Conservation (phyloP, 2,329 filamentous ascomycete genomes). For the Talaromyces sp. region DNA sequence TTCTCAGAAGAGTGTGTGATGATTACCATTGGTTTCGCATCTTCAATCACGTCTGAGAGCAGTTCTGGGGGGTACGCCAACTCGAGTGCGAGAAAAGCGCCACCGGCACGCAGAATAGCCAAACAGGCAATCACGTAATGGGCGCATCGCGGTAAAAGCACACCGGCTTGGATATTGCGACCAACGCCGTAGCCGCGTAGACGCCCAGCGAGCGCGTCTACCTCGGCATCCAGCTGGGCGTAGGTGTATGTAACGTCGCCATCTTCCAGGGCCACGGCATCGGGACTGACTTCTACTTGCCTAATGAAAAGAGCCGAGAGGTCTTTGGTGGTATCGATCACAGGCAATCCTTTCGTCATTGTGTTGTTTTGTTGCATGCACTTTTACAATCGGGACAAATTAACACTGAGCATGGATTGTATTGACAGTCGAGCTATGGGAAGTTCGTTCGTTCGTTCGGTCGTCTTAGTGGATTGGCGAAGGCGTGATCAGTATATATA, state of each 20-base stretch:
- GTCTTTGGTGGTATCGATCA: conserved; percentile 70
- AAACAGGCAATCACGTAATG: conserved; percentile 77
- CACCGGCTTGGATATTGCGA: conserved; percentile 70
- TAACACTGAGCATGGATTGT: background rate
- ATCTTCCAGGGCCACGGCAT: conserved; percentile 70
- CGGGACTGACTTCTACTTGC: conserved; percentile 66
- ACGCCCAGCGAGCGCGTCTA: conserved; percentile 60
- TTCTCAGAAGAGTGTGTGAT: conserved; percentile 65
- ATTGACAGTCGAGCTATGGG: background rate
- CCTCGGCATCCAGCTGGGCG: conserved; percentile 65
- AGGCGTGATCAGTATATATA: conserved; percentile 1
- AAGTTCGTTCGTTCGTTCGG: background rate
- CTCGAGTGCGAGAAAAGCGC: conserved; percentile 76
- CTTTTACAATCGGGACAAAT: background rate
- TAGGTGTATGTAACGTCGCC: conserved; percentile 66
- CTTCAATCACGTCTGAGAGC: conserved; percentile 71
- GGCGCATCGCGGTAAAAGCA: conserved; percentile 70
- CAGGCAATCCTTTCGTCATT: conserved; percentile 49
- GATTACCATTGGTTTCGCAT: conserved; percentile 68
- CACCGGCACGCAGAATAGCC: conserved; percentile 72
- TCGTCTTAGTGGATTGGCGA: background rate
- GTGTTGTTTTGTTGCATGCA: background rate
- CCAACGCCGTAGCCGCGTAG: conserved; percentile 66
- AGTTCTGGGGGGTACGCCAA: conserved; percentile 72
- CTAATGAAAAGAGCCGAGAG: conserved; percentile 67